A percentile compares a stretch with the other conserved stretches of the same genome.
Evolutionary conservation across 345 rosid genomes (phyloP).

Genomic region (Hypericum androsaemum): DNA sequence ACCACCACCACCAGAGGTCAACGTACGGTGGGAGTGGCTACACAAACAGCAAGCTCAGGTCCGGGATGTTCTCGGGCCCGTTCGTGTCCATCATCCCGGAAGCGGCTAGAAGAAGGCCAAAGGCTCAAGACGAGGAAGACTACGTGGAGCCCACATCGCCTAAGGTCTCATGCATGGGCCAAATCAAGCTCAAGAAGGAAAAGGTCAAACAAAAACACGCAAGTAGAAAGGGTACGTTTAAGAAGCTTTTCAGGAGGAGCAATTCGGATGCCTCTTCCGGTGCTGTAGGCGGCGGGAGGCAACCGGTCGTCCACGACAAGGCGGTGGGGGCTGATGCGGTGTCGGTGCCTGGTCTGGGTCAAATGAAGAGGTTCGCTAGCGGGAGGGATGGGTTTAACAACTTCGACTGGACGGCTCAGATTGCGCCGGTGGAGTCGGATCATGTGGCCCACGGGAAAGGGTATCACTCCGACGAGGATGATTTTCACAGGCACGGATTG

Average conservation of each 20-base stretch:
- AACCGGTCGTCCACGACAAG: not conserved
- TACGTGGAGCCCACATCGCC: not conserved
- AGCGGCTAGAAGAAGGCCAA: not conserved
- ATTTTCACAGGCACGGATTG: slow-evolving; percentile 14
- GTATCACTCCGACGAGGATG: slow-evolving; percentile 46
- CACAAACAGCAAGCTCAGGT: not conserved
- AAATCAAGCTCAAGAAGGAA: slow-evolving; percentile 3
- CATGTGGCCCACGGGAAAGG: slow-evolving; percentile 11
- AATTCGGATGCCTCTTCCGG: too few species aligned
- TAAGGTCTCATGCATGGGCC: slow-evolving; percentile 3
- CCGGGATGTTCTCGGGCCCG: slow-evolving; percentile 5
- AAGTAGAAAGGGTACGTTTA: not conserved
- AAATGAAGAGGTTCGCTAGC: slow-evolving; percentile 72
- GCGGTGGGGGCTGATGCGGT: not conserved
- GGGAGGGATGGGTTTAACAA: slow-evolving; percentile 33
- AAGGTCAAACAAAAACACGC: not conserved
- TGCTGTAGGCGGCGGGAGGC: not conserved
- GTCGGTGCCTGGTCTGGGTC: slow-evolving; percentile 49
- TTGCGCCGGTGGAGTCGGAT: slow-evolving; percentile 36
- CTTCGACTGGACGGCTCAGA: slow-evolving; percentile 67
- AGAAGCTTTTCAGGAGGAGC: not conserved
- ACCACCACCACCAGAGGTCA: not conserved
- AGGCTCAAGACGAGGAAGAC: not conserved
- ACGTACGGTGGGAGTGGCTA: too few species aligned
- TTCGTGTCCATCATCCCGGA: not conserved